Base-by-base conservation (phyloP, 257 asterid genomes). In the Forsythia viridissima region DNA sequence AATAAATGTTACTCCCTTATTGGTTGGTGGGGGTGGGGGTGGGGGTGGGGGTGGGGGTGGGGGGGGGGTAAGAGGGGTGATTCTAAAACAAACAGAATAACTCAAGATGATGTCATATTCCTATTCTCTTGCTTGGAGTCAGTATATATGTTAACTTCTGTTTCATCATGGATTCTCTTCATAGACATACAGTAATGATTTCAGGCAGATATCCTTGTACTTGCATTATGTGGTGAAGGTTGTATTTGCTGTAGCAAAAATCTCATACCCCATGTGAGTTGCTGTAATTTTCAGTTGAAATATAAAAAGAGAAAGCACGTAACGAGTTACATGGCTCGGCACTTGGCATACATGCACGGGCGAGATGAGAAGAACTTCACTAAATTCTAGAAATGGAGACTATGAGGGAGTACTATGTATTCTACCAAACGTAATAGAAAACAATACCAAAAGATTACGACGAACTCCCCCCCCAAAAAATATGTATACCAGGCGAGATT, bases 81-180 rank as follows among this genome's bases (percentile, higher is more conserved):
- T 16, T 57, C 46, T 46, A 75, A 83, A 46, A 81, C 81, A 79
- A 67, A 69, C 66, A 18, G 16, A 70, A 82, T 44, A 75, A 72
- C 76, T 76, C 70, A 78, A 71, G 80, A 39, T 85, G 84, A 81
- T 80, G 87, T 79, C 87, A 83, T 70, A 39, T 61, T n/a, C 71
- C 38, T 21, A 39, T 77, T 71, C 39, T 80, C 24, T 79, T 73
- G 72, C 75, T 76, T 38, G 65, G 41, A 76, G 51, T 46, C 79
- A 73, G 66, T 67, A 65, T 74, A 69, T 42, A 74, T 66, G 70
- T 75, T 71, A 44, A 80, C 69, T 76, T 68, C 51, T 75, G 76
- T 75, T 77, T 40, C 78, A 55, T 77, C 81, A 67, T 71, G 78
- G 83, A 79, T 84, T 76, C 90, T 73, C 55, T 74, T 67, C 80